Base-by-base conservation (phyloP, 2,329 filamentous ascomycete genomes). In the Teratosphaeria destructans region DNA sequence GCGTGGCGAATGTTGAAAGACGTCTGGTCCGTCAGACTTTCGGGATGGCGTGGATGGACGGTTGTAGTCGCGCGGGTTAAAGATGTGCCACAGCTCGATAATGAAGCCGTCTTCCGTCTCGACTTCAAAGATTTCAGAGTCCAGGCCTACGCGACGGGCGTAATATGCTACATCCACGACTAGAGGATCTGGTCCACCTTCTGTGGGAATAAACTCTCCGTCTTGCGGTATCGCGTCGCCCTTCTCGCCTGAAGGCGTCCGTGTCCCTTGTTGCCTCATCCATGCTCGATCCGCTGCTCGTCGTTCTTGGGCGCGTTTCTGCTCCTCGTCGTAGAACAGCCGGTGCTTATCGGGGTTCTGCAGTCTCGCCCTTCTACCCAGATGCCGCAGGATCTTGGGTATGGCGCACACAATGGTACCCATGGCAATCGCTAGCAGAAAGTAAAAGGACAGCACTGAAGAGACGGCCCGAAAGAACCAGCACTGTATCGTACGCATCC, bases 51-150 rank as follows among this genome's bases (percentile, higher is more conserved):
- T 68, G 4, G 81, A 72, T 1, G 80, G 79, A 7, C 56, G 52
- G 0, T 76, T 78, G 69, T 90, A 87, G 61, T 93, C 87, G 55
- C 81, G 82, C 0, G 93, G 93, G 63, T 96, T 87, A 71, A 89
- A 95, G 29, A 96, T 80, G 72, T 96, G 93, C 86, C 89, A 95
- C 1, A 96, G 79, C 26, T 88, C 85, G 62, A 96, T 88, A 54
- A 96, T 84, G 70, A 96, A 96, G 0, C 92, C 92, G 68, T 97
- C 93, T 71, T 96, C 92, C 0, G 93, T 96, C 72, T 95, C 87
- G 0, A 96, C 91, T 56, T 89, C 80, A 67, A 90, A 89, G 10
- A 82, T 82, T 69, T 96, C 92, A 27, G 90, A 83, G 62, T 96
- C 90, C 0, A 97, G 80, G 0, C 93, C 93, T 14, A 96, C 90